Evolutionary conservation across 2,329 filamentous ascomycete species (phyloP).

Genomic region (Grosmannia serpens): DNA sequence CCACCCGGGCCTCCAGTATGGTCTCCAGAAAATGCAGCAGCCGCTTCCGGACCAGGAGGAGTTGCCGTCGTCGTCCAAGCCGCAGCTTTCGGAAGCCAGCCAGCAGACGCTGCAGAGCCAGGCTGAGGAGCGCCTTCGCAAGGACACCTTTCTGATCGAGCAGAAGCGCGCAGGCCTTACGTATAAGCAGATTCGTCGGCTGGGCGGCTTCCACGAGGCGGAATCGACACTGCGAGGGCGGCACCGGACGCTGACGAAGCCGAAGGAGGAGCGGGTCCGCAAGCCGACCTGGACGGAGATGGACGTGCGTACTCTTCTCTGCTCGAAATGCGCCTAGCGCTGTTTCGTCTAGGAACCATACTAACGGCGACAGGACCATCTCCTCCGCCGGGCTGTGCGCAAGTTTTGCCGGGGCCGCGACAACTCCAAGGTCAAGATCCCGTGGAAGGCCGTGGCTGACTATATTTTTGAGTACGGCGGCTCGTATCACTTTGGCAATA

Average conservation of each 20-base stretch:
- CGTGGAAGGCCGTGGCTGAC: slow-evolving; percentile 46
- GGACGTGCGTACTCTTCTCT: slow-evolving; percentile 43
- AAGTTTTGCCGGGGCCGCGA: slow-evolving; percentile 18
- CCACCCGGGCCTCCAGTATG: neutral
- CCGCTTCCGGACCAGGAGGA: neutral
- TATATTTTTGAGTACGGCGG: slow-evolving; percentile 41
- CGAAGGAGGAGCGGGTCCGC: slow-evolving; percentile 48
- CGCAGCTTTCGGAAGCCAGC: neutral
- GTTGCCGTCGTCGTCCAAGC: neutral
- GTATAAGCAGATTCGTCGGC: slow-evolving; percentile 50
- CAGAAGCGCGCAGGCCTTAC: slow-evolving; percentile 45
- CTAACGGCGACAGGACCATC: slow-evolving; percentile 23
- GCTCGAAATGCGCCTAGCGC: neutral
- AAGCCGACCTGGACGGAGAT: slow-evolving; percentile 51
- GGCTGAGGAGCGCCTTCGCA: slow-evolving; percentile 12
- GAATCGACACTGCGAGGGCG: slow-evolving; percentile 64
- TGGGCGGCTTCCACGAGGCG: slow-evolving; percentile 47
- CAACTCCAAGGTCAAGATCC: slow-evolving; percentile 26
- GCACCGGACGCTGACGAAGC: slow-evolving; percentile 53
- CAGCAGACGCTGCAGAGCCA: neutral
- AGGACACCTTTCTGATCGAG: slow-evolving; percentile 40
- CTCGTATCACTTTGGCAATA: slow-evolving; percentile 47
- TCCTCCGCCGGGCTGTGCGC: slow-evolving; percentile 32
- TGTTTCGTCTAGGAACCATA: neutral
- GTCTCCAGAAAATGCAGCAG: neutral